These are phyloP conservation scores for Amanita pallidorosea DNA, from an alignment of 768 basidiomycete genomes.

Conservation along the genomic window DNA sequence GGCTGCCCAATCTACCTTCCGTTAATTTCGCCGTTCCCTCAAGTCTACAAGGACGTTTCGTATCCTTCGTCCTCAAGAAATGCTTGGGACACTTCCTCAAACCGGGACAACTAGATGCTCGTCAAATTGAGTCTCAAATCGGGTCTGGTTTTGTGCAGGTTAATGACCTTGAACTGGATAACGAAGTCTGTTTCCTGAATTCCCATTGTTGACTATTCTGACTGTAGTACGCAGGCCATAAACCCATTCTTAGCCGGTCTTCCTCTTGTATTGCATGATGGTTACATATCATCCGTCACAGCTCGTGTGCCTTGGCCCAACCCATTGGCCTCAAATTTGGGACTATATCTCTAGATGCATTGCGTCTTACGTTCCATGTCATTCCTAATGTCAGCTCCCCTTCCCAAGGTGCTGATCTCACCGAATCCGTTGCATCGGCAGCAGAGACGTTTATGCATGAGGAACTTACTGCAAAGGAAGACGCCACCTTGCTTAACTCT, in stretches of 20 bases:
- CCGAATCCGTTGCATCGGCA: conserved; percentile 73
- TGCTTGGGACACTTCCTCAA: conserved; percentile 78
- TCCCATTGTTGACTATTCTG: conserved; percentile 8
- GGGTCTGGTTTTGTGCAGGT: conserved; percentile 86
- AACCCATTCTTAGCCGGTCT: conserved; percentile 55
- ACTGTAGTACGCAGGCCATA: conserved; percentile 48
- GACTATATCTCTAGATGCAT: conserved; percentile 56
- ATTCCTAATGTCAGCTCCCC: conserved; percentile 15
- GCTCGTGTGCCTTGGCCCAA: conserved; percentile 82
- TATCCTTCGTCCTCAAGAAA: conserved; percentile 81
- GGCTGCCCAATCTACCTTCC: conserved; percentile 54
- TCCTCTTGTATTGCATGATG: conserved; percentile 60
- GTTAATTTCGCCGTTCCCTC: conserved; percentile 60
- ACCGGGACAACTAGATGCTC: conserved; percentile 79
- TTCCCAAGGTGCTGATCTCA: conserved; percentile 31
- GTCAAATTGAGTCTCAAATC: conserved; percentile 86
- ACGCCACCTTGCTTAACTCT: conserved; percentile 59
- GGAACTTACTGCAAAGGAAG: conserved; percentile 66
- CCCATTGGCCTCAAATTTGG: conserved; percentile 63
- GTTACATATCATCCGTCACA: conserved; percentile 63
- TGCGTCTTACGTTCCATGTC: conserved; percentile 58
- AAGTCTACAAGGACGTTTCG: conserved; percentile 75
- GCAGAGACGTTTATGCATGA: conserved; percentile 83
- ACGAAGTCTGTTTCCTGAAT: conserved; percentile 39
- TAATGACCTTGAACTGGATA: conserved; percentile 71